Base-by-base conservation (phyloP, 331 rosid genomes). In the Arachis monticola region DNA sequence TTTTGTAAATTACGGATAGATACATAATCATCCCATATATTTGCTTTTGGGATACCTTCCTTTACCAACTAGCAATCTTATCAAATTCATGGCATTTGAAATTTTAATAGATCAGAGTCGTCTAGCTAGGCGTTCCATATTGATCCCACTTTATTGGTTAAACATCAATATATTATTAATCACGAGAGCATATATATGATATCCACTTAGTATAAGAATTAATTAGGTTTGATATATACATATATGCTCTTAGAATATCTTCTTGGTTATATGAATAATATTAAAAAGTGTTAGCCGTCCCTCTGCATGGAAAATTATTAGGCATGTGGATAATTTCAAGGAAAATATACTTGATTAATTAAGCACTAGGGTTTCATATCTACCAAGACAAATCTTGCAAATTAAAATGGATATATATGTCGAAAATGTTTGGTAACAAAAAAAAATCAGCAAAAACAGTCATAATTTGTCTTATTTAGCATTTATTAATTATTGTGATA, bases 31-130 rank as follows among this genome's bases (percentile, higher is more conserved):
- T 52, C 8, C 38, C 32, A 14, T 42, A 32, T 41, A 32, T 35
- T 38, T 45, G 13, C 57, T 77, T 82, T 82, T 70, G 35, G 1
- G 27, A 78, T 82, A 38, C 80, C 73, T 57, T 48, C 58, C 58
- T 73, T 78, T 69, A 30, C 66, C 55, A 69, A 61, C 55, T 56
- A 69, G 30, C 70, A 74, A 68, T 68, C 65, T 62, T 50, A 73
- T 72, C 64, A 70, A 69, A 52, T 76, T 71, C 48, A 9, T 27
- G 59, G 66, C 66, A 57, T 71, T 75, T 32, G 38, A 32, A n/a
- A n/a, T n/a, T n/a, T 62, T 61, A 68, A 59, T 50, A n/a, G 22
- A 17, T 17, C 22, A 17, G n/a, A n/a, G n/a, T n/a, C n/a, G n/a
- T n/a, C n/a, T 17, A 17, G 22, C 22, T 17, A 17, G 22, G 22